Conservation (phyloP, 1,139 yeast genomes). For the Taphrina sp. region DNA sequence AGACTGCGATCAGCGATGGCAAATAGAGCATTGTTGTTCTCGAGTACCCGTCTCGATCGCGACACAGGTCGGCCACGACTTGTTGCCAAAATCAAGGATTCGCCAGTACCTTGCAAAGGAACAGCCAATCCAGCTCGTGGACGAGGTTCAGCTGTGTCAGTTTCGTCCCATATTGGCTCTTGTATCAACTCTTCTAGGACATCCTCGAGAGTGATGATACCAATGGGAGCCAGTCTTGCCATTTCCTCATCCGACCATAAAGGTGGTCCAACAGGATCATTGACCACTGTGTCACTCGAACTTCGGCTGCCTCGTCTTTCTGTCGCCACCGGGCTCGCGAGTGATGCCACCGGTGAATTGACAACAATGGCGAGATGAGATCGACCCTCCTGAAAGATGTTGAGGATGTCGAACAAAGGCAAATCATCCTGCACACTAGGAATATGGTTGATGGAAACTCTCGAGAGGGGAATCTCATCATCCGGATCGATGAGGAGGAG, state of each 20-base stretch:
- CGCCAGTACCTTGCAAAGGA: constrained; percentile 26
- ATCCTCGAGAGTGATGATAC: constrained; percentile 33
- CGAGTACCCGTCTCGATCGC: neutral
- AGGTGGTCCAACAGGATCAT: neutral
- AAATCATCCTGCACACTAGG: constrained; percentile 30
- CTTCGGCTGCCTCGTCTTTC: constrained; percentile 8
- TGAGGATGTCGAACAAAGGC: constrained; percentile 27
- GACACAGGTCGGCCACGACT: constrained; percentile 20
- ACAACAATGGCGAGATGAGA: constrained; percentile 34
- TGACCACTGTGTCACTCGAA: constrained; percentile 13
- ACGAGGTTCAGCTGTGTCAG: constrained; percentile 16
- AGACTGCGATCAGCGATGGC: neutral
- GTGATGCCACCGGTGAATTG: constrained; percentile 19
- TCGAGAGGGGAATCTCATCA: constrained; percentile 26
- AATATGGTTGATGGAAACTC: constrained; percentile 17
- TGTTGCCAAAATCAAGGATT: constrained; percentile 27
- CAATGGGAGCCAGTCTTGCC: constrained; percentile 24
- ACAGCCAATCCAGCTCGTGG: constrained; percentile 32
- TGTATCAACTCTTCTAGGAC: constrained; percentile 32
- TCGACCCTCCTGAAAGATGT: constrained; percentile 27
- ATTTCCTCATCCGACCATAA: constrained; percentile 30
- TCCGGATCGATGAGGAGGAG: constrained; percentile 31
- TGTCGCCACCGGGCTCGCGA: neutral
- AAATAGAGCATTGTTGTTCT: neutral
- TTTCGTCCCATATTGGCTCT: constrained; percentile 33